Percentiles rank a stretch among this genome's conserved stretches.
phyloP scores from a whole-genome alignment of 2,329 filamentous ascomycete genomes.

The Verticillium nubilum region DNA sequence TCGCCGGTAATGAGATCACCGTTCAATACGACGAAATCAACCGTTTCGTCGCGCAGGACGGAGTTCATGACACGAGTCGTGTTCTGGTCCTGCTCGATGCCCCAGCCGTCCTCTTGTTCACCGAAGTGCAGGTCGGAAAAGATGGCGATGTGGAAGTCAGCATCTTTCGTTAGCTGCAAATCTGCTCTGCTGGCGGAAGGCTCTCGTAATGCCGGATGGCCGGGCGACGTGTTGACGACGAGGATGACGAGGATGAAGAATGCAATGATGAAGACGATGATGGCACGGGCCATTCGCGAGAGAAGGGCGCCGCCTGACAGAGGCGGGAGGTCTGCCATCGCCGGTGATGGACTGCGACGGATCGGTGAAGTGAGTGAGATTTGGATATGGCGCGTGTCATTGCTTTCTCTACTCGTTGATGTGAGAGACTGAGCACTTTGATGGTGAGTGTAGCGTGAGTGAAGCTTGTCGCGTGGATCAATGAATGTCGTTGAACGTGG shows the following conservation, averaged over 20 bases:
- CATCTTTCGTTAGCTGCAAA: slow-evolving; percentile 1
- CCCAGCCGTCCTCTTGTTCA: slow-evolving; percentile 35
- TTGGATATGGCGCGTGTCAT: not conserved
- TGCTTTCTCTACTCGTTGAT: not conserved
- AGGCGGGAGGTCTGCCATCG: not conserved
- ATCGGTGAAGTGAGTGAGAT: not conserved
- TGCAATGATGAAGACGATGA: slow-evolving; percentile 9
- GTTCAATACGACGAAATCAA: slow-evolving; percentile 52
- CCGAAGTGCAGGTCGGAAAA: slow-evolving; percentile 54
- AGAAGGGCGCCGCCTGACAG: slow-evolving; percentile 5
- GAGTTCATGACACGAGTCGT: slow-evolving; percentile 39
- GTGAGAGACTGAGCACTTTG: not conserved
- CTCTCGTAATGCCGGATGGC: slow-evolving; percentile 9
- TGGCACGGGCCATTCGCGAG: slow-evolving; percentile 7
- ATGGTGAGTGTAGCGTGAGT: not conserved
- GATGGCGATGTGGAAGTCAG: slow-evolving; percentile 25
- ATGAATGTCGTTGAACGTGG: not conserved
- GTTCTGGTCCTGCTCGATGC: slow-evolving; percentile 35
- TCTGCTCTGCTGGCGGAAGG: slow-evolving; percentile 7
- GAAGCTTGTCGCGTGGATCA: not conserved
- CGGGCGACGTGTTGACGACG: slow-evolving; percentile 11
- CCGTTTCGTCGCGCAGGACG: slow-evolving; percentile 39
- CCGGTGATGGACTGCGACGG: not conserved
- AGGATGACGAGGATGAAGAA: slow-evolving; percentile 11
- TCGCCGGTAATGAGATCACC: slow-evolving; percentile 61